phyloP scores from a whole-genome alignment of 2,329 filamentous ascomycete species.

The Fusarium goolgardi region DNA sequence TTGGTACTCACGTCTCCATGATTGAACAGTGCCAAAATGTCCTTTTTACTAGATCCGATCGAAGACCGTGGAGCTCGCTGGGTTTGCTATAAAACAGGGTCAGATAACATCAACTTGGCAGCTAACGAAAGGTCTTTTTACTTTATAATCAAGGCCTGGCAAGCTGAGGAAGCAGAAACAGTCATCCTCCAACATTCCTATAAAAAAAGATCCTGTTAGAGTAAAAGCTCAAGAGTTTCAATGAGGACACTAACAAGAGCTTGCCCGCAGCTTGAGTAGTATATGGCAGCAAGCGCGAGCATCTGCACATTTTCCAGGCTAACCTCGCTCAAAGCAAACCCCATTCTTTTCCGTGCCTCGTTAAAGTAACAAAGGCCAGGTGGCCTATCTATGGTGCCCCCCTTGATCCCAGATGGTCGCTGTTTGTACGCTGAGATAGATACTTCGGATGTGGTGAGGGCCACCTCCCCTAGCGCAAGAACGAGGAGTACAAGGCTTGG shows the following conservation, averaged over 20 bases:
- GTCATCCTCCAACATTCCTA: conserved; percentile 72
- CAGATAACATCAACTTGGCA: background rate
- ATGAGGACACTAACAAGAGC: conserved; percentile 57
- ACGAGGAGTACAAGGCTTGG: conserved; percentile 68
- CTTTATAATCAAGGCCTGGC: conserved; percentile 67
- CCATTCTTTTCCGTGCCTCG: conserved; percentile 69
- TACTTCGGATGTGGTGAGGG: conserved; percentile 61
- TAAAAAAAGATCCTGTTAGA: conserved; percentile 14
- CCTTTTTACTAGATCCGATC: conserved; percentile 44
- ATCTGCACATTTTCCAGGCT: conserved; percentile 70
- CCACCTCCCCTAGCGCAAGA: conserved; percentile 69
- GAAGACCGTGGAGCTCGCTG: conserved; percentile 41
- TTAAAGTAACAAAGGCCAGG: conserved; percentile 71
- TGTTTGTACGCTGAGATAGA: conserved; percentile 59
- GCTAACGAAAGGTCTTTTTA: conserved; percentile 43
- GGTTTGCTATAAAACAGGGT: conserved; percentile 36
- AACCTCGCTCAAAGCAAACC: conserved; percentile 66
- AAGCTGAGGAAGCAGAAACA: conserved; percentile 66
- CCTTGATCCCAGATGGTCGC: conserved; percentile 63
- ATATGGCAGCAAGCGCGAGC: conserved; percentile 66
- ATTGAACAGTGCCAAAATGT: conserved; percentile 47
- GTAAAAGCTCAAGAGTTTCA: background rate
- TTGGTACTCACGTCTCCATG: conserved; percentile 43
- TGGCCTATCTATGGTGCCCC: conserved; percentile 61
- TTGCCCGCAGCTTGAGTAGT: conserved; percentile 64